Evolutionary conservation across 768 basidiomycete genomes (phyloP).

Genomic region (Tylopilus vinaceipallidus): DNA sequence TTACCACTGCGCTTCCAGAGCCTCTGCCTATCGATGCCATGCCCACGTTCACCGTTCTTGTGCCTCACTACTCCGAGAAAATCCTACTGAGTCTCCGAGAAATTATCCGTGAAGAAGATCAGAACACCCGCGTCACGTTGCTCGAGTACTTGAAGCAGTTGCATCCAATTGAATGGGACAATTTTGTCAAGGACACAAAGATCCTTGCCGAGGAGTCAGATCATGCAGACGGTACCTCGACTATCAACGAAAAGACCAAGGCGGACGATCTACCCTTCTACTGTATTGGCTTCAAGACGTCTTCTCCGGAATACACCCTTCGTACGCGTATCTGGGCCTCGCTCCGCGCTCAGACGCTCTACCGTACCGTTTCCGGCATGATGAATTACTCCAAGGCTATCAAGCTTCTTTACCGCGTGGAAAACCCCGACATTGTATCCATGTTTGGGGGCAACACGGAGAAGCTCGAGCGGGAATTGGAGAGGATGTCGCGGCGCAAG

Average conservation of each 20-base stretch:
- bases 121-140: constrained; percentile 93
- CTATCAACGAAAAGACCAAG: constrained; percentile 76
- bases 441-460: constrained; percentile 96
- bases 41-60: constrained; percentile 99
- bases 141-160: constrained; percentile 98
- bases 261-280: constrained; percentile 97
- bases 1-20: constrained; percentile 94
- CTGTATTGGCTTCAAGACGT: constrained; percentile 98
- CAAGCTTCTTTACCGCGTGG: constrained; percentile 97
- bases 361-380: constrained; percentile 99
- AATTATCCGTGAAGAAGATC: constrained; percentile 97
- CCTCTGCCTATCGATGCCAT: constrained; percentile 96
- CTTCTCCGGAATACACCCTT: constrained; percentile 97
- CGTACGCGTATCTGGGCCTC: constrained; percentile 99
- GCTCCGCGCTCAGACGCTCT: constrained; percentile 94
- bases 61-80: constrained; percentile 99
- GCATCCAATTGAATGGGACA: constrained; percentile 99
- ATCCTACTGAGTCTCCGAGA: constrained; percentile 94
- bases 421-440: constrained; percentile 97
- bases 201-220: constrained; percentile 92
- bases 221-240: constrained; percentile 47
- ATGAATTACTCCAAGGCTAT: constrained; percentile 99
- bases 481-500: constrained; percentile 95
- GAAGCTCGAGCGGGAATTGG: constrained; percentile 90
- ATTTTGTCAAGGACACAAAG: constrained; percentile 99